phyloP scores from a whole-genome alignment of 495 filamentous ascomycete genomes.

The Penicillium psychrofluorescens region DNA sequence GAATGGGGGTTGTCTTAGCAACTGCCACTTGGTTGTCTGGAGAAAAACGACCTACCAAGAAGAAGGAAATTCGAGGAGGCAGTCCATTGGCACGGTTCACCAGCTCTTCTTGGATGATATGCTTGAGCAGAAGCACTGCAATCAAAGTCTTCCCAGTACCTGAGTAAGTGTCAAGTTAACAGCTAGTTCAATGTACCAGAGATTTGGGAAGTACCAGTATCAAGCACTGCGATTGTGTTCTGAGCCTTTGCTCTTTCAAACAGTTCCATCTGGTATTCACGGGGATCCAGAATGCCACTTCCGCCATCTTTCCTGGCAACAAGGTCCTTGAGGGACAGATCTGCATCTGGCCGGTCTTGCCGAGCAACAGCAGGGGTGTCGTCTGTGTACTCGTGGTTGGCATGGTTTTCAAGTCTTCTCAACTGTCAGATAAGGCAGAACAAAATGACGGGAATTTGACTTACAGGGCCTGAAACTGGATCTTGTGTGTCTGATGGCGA shows the following conservation, averaged over 20 bases:
- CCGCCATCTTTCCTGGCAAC: conserved; percentile 34
- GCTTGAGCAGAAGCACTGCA: conserved; percentile 76
- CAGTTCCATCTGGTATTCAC: conserved; percentile 89
- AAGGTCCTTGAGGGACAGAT: conserved; percentile 35
- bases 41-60: conserved; percentile 49
- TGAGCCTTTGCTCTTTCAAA: conserved; percentile 81
- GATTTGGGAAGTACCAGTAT: conserved; percentile 56
- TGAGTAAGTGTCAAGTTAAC: conserved; percentile 14
- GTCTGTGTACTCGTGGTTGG: too few species aligned
- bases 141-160: conserved; percentile 97
- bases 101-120: conserved; percentile 72
- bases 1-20: not conserved
- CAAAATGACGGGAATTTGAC: conserved; percentile 5
- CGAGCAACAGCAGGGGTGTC: not conserved
- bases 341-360: conserved; percentile 7
- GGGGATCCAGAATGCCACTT: conserved; percentile 54
- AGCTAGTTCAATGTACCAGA: not conserved
- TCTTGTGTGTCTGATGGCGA: conserved; percentile 41
- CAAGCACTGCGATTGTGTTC: conserved; percentile 93
- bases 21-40: not conserved
- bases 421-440: too few species aligned
- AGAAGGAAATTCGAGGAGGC: conserved; percentile 66
- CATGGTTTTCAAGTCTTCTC: too few species aligned
- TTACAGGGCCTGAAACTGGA: conserved; percentile 46
- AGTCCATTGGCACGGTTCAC: conserved; percentile 57